Conservation (phyloP, 495 filamentous ascomycete genomes). For the Xylaria acuta region DNA sequence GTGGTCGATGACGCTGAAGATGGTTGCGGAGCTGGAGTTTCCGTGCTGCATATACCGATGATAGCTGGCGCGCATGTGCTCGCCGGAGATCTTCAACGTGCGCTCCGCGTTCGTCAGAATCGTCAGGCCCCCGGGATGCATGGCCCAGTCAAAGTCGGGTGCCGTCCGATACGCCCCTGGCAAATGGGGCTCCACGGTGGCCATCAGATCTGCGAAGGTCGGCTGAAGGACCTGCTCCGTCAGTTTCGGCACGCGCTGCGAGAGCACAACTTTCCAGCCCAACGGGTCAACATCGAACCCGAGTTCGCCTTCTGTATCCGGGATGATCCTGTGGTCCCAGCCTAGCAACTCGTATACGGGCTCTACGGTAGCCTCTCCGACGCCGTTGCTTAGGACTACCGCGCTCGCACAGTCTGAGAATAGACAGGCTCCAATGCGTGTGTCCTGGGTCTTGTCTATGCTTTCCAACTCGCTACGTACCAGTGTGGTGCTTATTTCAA, state of each 20-base stretch:
- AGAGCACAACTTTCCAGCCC: slow-evolving; percentile 68
- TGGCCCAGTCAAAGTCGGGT: slow-evolving; percentile 69
- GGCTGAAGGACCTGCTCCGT: slow-evolving; percentile 55
- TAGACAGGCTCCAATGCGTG: slow-evolving; percentile 63
- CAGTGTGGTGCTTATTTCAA: slow-evolving; percentile 64
- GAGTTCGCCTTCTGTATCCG: slow-evolving; percentile 61
- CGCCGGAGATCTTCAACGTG: slow-evolving; percentile 57
- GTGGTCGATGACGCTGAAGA: slow-evolving; percentile 65
- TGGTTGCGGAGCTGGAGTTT: slow-evolving; percentile 66
- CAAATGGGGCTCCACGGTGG: slow-evolving; percentile 44
- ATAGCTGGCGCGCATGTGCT: slow-evolving; percentile 66
- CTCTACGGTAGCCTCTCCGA: slow-evolving; percentile 45
- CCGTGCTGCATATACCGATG: slow-evolving; percentile 69
- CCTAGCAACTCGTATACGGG: slow-evolving; percentile 63
- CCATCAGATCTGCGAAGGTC: slow-evolving; percentile 56
- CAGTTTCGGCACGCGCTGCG: slow-evolving; percentile 61
- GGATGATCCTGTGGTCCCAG: slow-evolving; percentile 62
- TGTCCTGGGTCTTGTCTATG: slow-evolving; percentile 57
- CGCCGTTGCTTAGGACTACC: slow-evolving; percentile 62
- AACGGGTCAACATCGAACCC: slow-evolving; percentile 65
- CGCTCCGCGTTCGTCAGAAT: slow-evolving; percentile 67
- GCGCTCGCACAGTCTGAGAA: slow-evolving; percentile 71
- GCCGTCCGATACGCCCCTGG: slow-evolving; percentile 49
- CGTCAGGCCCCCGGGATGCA: slow-evolving; percentile 69
- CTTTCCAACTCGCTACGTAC: slow-evolving; percentile 66